phyloP scores from a whole-genome alignment of 345 rosid genomes.

The Capsella bursapastoris region DNA sequence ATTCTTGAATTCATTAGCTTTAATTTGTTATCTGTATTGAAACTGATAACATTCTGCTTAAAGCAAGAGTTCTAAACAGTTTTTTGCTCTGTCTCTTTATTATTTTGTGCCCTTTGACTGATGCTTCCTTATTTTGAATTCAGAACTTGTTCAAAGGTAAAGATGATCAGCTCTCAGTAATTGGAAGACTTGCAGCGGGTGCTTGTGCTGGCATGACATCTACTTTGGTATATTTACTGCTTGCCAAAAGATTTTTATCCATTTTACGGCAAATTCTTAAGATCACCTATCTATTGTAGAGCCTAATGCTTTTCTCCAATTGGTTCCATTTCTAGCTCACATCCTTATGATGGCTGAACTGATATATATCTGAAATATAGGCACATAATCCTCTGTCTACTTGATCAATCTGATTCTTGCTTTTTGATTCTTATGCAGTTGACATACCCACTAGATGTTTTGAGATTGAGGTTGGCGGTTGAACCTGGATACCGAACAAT shows the following conservation, averaged over 20 bases:
- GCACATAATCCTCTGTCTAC: not conserved
- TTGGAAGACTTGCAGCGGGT: conserved; percentile 96
- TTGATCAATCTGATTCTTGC: conserved; percentile 15
- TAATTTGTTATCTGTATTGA: not conserved
- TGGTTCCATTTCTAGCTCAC: not conserved
- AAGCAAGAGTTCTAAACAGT: not conserved
- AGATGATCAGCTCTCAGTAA: conserved; percentile 78
- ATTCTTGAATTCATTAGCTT: not conserved
- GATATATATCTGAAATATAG: not conserved
- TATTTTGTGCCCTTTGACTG: conserved; percentile 24
- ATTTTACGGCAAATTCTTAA: not conserved
- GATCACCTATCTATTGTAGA: conserved; percentile 1
- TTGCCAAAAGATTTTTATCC: conserved; percentile 6
- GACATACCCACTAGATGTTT: conserved; percentile 96
- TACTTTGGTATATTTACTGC: conserved; percentile 59
- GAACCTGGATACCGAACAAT: conserved; percentile 87
- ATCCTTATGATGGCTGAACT: conserved; percentile 1
- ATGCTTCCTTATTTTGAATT: conserved; percentile 37
- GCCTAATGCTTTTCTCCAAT: conserved; percentile 3
- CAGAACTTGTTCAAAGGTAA: conserved; percentile 83
- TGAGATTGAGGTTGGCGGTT: conserved; percentile 88
- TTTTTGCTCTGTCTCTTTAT: not conserved
- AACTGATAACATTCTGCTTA: not conserved
- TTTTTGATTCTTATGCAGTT: conserved; percentile 51
- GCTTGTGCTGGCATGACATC: conserved; percentile 99